These are phyloP conservation scores for Aspergillus sp. DNA, from an alignment of 2,329 filamentous ascomycete species.

Conservation along the genomic window DNA sequence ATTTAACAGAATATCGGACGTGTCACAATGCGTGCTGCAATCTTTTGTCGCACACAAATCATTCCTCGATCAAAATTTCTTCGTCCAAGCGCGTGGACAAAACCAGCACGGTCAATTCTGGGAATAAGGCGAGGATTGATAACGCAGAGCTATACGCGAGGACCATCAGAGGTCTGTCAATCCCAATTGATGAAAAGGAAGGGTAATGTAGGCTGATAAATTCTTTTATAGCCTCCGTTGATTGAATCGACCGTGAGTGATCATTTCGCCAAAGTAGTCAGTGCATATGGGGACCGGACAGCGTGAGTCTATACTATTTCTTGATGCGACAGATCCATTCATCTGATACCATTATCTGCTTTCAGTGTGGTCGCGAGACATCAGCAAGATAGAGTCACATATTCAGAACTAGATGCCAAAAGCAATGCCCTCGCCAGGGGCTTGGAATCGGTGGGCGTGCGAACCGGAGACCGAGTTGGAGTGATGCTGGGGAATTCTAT, in stretches of 20 bases:
- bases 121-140: constrained; percentile 12
- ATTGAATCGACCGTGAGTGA: constrained; percentile 42
- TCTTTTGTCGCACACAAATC: neutral
- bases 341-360: neutral
- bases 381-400: constrained; percentile 63
- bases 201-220: neutral
- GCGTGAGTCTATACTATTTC: constrained; percentile 40
- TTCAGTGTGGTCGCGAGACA: constrained; percentile 51
- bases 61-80: neutral
- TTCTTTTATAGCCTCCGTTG: constrained; percentile 35
- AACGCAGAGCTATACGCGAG: constrained; percentile 24
- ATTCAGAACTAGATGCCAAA: constrained; percentile 63
- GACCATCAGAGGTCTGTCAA: constrained; percentile 22
- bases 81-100: neutral
- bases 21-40: neutral
- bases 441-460: constrained; percentile 62
- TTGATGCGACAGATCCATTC: constrained; percentile 1
- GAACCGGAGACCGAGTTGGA: constrained; percentile 76
- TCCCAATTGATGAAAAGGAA: neutral
- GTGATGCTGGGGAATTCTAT: constrained; percentile 78
- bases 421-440: constrained; percentile 72
- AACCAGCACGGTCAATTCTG: neutral
- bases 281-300: constrained; percentile 38
- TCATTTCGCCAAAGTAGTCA: constrained; percentile 40
- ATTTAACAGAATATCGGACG: neutral